Conservation (phyloP, 2,329 filamentous ascomycete species). For the Balansia obtecta region DNA sequence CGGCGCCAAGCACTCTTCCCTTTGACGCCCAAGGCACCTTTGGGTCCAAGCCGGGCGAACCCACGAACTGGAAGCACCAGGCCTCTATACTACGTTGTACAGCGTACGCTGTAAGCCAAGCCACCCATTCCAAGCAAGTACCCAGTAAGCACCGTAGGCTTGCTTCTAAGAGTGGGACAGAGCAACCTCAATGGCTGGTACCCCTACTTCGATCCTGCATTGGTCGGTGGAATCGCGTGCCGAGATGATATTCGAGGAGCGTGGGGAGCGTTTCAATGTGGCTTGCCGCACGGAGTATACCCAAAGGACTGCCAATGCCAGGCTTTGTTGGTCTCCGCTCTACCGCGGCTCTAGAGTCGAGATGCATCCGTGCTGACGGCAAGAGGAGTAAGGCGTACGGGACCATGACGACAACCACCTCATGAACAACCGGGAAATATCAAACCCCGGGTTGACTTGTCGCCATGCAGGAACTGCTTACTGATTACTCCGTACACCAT, state of each 20-base stretch:
- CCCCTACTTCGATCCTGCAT: no score
- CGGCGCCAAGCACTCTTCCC: background rate
- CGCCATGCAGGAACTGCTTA: no score
- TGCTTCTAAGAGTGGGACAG: background rate
- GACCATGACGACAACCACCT: background rate
- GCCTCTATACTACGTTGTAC: constrained; percentile 4
- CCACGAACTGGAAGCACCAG: background rate
- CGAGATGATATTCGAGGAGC: background rate
- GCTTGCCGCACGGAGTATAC: background rate
- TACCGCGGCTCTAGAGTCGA: background rate
- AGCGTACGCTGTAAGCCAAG: background rate
- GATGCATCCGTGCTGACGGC: background rate
- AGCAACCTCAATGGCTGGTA: background rate
- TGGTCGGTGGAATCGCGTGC: background rate
- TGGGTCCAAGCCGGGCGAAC: background rate
- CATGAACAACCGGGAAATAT: background rate
- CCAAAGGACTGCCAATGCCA: no score
- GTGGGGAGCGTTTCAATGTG: background rate
- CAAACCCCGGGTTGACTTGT: background rate
- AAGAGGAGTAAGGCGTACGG: background rate
- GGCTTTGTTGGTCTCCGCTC: background rate
- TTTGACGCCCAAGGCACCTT: background rate
- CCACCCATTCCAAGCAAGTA: background rate
- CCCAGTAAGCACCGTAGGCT: background rate
- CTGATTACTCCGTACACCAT: no score